Evolutionary conservation across 768 basidiomycete species (phyloP), one percentile per base, ranked within the genome.

Genomic region (Cantharellus anzutake): DNA sequence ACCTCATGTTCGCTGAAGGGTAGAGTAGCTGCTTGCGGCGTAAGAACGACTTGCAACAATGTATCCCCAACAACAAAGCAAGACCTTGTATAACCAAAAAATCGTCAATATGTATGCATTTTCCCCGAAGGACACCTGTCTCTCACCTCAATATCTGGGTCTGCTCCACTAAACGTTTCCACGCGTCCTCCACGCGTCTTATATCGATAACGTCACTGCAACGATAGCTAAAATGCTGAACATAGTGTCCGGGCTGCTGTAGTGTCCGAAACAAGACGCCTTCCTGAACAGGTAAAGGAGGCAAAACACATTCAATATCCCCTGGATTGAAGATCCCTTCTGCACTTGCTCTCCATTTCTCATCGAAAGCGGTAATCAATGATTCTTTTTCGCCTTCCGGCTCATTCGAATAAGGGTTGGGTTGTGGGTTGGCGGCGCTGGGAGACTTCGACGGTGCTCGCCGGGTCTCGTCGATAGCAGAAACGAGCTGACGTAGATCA

Each of bases 231-330:
- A 48, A 48, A 29, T 48, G 44, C 29, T 48, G 11, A 11, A 48
- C 44, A 48, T 48, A 48, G 29, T 48, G 44, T 11, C 44, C 44
- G 29, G 44, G 44, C 29, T 48, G 11, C 29, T 48, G 44, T 11
- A 48, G 11, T 3, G 75, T 73, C 41, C 73, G 70, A 56, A 72
- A 71, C 56, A 77, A 64, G 16, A 77, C 72, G 29, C 76, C 76
- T 65, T 75, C 75, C 60, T 77, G 76, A 11, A 76, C 68, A 20
- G 75, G 68, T 58, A 76, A 74, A 38, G 76, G 68, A 20, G 76
- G 76, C 34, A 75, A 73, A 59, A 70, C 62, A 7, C 55, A 59
- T 41, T 51, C 62, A 4, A 69, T 51, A 14, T 56, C 48, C n/a
- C 41, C 56, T 14, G 4, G 1, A n/a, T 51, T 34, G 42, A 65